These are phyloP conservation scores for Candida ortonii DNA, from an alignment of 805 yeast species.

Conservation along the genomic window DNA sequence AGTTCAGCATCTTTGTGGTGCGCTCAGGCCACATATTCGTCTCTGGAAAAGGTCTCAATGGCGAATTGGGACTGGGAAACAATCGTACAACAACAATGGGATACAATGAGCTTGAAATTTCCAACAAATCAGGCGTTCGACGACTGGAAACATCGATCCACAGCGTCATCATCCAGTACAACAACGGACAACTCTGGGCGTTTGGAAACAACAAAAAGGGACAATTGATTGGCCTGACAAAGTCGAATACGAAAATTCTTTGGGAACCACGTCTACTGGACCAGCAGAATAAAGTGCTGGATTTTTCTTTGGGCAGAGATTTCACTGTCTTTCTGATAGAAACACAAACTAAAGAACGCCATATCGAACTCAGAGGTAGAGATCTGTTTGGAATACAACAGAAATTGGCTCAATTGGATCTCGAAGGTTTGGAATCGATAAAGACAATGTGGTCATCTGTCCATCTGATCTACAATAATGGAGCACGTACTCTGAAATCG, in stretches of 20 bases:
- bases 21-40: constrained; percentile 40
- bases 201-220: constrained; percentile 72
- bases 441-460: constrained; percentile 79
- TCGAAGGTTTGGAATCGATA: constrained; percentile 23
- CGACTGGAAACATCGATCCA: constrained; percentile 41
- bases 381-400: constrained; percentile 28
- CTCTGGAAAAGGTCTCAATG: constrained; percentile 65
- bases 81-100: background rate
- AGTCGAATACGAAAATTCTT: constrained; percentile 17
- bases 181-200: constrained; percentile 48
- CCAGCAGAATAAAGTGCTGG: constrained; percentile 8
- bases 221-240: constrained; percentile 38
- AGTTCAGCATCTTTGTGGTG: constrained; percentile 54
- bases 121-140: constrained; percentile 9
- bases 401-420: constrained; percentile 1
- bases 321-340: constrained; percentile 41
- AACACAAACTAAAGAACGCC: constrained; percentile 3
- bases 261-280: constrained; percentile 24
- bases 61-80: constrained; percentile 65
- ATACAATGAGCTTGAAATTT: constrained; percentile 2
- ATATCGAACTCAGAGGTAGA: constrained; percentile 32
- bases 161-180: constrained; percentile 39
- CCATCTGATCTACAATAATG: constrained; percentile 39
- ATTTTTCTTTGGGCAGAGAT: constrained; percentile 53
- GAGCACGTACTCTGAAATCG: constrained; percentile 36